Evolutionary conservation across 2,329 filamentous ascomycete species (phyloP), one percentile per base, ranked within the genome.

Genomic region (Xylaria sp.): DNA sequence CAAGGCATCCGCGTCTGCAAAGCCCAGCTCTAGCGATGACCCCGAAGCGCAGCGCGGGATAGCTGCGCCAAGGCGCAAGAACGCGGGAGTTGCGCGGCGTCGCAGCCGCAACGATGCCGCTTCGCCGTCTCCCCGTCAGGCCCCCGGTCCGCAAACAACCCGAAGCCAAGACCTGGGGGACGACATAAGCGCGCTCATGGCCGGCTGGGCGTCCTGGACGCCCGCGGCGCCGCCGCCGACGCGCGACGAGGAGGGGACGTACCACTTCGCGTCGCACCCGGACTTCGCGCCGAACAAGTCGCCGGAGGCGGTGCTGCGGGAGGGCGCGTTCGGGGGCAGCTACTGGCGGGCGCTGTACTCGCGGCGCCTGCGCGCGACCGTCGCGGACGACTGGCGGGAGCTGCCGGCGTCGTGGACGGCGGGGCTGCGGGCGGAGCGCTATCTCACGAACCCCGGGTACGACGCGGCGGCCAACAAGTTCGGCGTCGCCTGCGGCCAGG

Each of bases 271-370:
- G 8, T 70, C 70, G 6, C 72, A 76, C 52, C 74, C 74, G 0
- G 59, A 59, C 21, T 83, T 83, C 63, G 71, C 65, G 1, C 80
- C 80, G 2, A 83, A 83, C 63, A 82, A 81, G 59, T 78, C 77
- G 1, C 80, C 80, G 4, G 73, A 76, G 48, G 76, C 77, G 50
- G 76, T 83, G 58, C 70, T 82, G 11, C 72, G 76, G 18, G 77
- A 82, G 67, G 79, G 80, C 42, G 74, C 72, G 50, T 82, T 82
- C 58, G 80, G 80, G 9, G 80, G 79, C 16, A 73, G 72, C 1
- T 82, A 81, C 62, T 82, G 76, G 67, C 74, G 79, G 0, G 77
- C 78, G 0, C 66, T 81, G 3, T 71, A 72, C 50, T 80, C 77
- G 3, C 66, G 69, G 17, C 71, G 67, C 9, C 71, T 82, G 0